Conservation (phyloP, 2,329 filamentous ascomycete species). For the Alternaria incomplexa region DNA sequence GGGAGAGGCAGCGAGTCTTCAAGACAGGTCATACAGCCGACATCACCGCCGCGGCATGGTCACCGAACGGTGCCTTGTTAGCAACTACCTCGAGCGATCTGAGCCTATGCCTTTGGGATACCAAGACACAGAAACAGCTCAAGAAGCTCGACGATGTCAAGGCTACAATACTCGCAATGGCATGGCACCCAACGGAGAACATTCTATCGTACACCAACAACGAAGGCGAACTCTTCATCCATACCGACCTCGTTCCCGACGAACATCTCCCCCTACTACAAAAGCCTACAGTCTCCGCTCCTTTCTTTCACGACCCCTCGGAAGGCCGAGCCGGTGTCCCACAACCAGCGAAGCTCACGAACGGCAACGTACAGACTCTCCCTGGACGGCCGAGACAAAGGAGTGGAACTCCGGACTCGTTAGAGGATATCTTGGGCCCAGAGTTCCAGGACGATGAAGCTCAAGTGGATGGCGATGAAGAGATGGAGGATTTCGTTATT, state of each 20-base stretch:
- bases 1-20: conserved; percentile 85
- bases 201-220: conserved; percentile 89
- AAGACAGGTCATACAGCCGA: conserved; percentile 79
- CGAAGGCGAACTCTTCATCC: conserved; percentile 92
- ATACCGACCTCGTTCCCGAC: conserved; percentile 67
- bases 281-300: conserved; percentile 72
- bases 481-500: conserved; percentile 81
- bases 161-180: conserved; percentile 80
- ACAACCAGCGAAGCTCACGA: conserved; percentile 55
- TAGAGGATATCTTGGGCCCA: conserved; percentile 79
- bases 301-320: conserved; percentile 83
- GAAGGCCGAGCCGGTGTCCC: conserved; percentile 72
- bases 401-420: conserved; percentile 71
- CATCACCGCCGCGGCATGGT: conserved; percentile 89
- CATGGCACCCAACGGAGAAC: conserved; percentile 91
- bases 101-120: conserved; percentile 84
- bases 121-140: conserved; percentile 81
- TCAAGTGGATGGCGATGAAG: conserved; percentile 55
- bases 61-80: conserved; percentile 88
- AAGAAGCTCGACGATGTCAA: conserved; percentile 73
- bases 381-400: conserved; percentile 60
- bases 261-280: conserved; percentile 58
- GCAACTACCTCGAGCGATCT: conserved; percentile 65
- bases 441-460: conserved; percentile 56
- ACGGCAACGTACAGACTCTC: conserved; percentile 62